Evolutionary conservation across 768 basidiomycete genomes (phyloP), one percentile per base, ranked within the genome.

Genomic region (Exidia glandulosa): DNA sequence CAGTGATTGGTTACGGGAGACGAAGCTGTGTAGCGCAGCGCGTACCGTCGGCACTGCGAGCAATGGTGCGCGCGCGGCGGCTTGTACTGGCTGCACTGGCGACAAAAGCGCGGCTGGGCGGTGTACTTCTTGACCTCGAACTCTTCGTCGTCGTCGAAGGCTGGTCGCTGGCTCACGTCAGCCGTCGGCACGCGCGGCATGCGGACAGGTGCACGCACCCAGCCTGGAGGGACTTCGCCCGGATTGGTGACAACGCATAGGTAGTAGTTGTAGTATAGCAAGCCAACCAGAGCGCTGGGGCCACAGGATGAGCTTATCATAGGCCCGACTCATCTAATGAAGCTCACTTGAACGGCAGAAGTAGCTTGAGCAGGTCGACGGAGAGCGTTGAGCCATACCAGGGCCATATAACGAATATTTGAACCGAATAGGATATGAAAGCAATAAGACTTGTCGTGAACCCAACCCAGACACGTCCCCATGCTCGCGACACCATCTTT

Each of bases 11-110:
- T 14, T 31, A n/a, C 54, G 3, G 27, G 34, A 32, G 30, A 31
- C 32, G 30, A 32, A 27, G 12, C 3, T 29, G 29, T 7, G 25
- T 32, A 61, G 31, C n/a, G n/a, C n/a, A 62, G 61, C 2, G 74
- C 84, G 63, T 69, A 92, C 83, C 82, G 81, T 69, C 85, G 85
- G 70, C 96, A 99, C 62, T 86, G 80, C 60, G 85, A 81, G 71
- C 96, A 99, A 66, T 99, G 96, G 72, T 99, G 96, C 0, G 94
- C 81, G 60, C 92, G 76, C 25, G 90, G 89, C 32, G 91, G 90
- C 67, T 94, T 97, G 71, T 86, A 91, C 61, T 77, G 79, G 62
- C 86, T 77, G 72, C 96, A 99, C 62, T 82, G 86, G 59, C 91
- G 81, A 72, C 96, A 99, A 68, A 82, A 91, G 27, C 96, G 77